Evolutionary conservation across 768 basidiomycete species (phyloP).

Genomic region (Gloeostereum incarnatum): DNA sequence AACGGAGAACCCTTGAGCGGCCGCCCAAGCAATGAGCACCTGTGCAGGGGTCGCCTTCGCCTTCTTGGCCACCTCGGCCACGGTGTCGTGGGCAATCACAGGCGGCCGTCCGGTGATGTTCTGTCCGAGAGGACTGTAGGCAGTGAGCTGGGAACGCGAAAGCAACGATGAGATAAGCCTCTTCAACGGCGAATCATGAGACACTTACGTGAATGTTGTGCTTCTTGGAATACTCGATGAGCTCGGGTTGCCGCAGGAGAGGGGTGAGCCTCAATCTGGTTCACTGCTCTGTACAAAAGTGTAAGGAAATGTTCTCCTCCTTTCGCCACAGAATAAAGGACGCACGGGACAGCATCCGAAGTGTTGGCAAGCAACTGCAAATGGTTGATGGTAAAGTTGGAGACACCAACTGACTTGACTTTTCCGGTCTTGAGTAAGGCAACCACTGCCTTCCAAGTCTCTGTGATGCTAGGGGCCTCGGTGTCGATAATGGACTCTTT

Average conservation of each 20-base stretch:
- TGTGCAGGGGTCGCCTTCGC: constrained; percentile 31
- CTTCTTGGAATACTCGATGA: constrained; percentile 58
- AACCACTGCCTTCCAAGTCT: constrained; percentile 80
- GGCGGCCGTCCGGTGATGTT: constrained; percentile 47
- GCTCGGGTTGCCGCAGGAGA: constrained; percentile 65
- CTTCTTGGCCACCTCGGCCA: constrained; percentile 26
- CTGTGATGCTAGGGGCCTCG: constrained; percentile 48
- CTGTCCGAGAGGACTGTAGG: constrained; percentile 70
- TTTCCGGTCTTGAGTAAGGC: constrained; percentile 62
- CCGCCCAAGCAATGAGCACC: constrained; percentile 57
- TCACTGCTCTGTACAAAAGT: too few species aligned
- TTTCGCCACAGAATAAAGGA: too few species aligned
- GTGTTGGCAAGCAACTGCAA: constrained; percentile 58
- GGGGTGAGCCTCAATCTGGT: constrained; percentile 84
- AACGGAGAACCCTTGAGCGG: constrained; percentile 48
- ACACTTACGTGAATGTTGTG: constrained; percentile 64
- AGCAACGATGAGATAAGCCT: too few species aligned
- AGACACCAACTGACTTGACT: constrained; percentile 69
- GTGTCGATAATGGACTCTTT: constrained; percentile 45
- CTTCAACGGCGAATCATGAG: too few species aligned
- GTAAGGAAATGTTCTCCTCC: too few species aligned
- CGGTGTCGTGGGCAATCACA: constrained; percentile 38
- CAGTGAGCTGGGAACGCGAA: too few species aligned
- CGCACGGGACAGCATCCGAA: constrained; percentile 62
- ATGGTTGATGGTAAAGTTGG: constrained; percentile 68